Percentiles rank a stretch among this genome's conserved stretches.
Evolutionary conservation across 2,329 filamentous ascomycete genomes (phyloP).

Genomic region (Claviceps paspali): DNA sequence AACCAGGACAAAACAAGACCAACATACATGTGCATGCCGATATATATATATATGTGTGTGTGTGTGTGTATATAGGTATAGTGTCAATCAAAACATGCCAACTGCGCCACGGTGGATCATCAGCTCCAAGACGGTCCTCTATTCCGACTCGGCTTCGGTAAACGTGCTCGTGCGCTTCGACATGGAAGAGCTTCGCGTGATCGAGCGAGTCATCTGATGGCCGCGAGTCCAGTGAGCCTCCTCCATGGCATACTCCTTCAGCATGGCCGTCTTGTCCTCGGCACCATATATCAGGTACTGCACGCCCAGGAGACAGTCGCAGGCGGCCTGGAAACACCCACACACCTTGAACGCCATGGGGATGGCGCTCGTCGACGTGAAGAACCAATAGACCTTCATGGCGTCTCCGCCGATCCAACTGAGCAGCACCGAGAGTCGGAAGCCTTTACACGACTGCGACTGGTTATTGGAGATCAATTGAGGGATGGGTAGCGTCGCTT

Average conservation of each 20-base stretch:
- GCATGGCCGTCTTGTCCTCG: slow-evolving; percentile 19
- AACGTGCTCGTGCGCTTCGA: slow-evolving; percentile 24
- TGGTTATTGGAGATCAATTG: slow-evolving; percentile 60
- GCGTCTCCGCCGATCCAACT: slow-evolving; percentile 69
- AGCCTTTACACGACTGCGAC: slow-evolving; percentile 57
- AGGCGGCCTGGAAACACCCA: slow-evolving; percentile 64
- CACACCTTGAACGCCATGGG: slow-evolving; percentile 71
- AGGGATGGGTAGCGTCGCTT: slow-evolving; percentile 68
- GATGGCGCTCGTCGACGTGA: slow-evolving; percentile 53
- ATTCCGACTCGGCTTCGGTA: slow-evolving; percentile 18
- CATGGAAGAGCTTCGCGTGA: slow-evolving; percentile 22
- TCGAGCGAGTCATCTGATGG: slow-evolving; percentile 11
- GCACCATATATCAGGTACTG: slow-evolving; percentile 60
- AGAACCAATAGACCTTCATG: slow-evolving; percentile 84
- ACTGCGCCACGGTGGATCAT: no score
- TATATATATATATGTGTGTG: no score
- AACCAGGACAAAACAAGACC: no score
- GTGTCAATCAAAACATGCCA: no score
- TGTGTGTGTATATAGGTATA: no score
- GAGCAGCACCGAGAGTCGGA: slow-evolving; percentile 57
- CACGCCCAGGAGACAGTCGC: slow-evolving; percentile 57
- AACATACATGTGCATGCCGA: no score
- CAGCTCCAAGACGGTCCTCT: slow-evolving; percentile 7
- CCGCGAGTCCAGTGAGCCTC: slow-evolving; percentile 17
- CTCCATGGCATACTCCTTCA: slow-evolving; percentile 24